Evolutionary conservation across 306 rosid species (phyloP), one percentile per base, ranked within the genome.

Genomic region (Vigna trinervia): DNA sequence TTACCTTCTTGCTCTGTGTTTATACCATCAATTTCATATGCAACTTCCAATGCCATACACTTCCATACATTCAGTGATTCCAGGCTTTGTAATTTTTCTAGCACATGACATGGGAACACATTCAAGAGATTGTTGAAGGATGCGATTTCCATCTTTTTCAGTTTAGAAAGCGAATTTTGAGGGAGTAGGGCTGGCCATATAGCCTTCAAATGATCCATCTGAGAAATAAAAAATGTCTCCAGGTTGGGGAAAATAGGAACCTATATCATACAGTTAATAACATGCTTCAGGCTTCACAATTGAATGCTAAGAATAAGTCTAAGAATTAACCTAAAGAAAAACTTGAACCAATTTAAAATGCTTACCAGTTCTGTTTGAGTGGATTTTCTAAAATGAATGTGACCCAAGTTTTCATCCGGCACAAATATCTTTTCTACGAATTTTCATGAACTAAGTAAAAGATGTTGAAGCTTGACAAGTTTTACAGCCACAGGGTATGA

Each of bases 211-310:
- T 38, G 78, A 52, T 72, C 80, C 86, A 82, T 77, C 5, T 78
- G 8, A 73, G 82, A 77, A 48, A 82, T 73, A 66, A 72, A 71
- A 23, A 82, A 58, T 56, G 76, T 78, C 86, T 82, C 86, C 72
- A 82, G 73, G 76, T 82, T 73, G 50, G 82, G 80, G 67, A 82
- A 82, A 38, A 82, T 38, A 34, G 85, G 79, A 82, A 57, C 82
- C 86, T 82, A 47, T 12, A 72, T 71, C 63, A 77, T n/a, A 43
- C 1, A 1, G 36, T 66, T 46, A 32, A 76, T 30, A 51, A 61
- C 61, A 60, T 50, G 20, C 43, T 23, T 71, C 65, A 77, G 67
- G 74, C 15, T 51, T 70, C 23, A 61, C 30, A 23, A 50, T 6
- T 11, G 71, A 67, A 48, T 66, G 19, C 28, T 64, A 20, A 54